These are phyloP conservation scores for Solanum medicagineum DNA, from an alignment of 257 asterid genomes.

Conservation along the genomic window DNA sequence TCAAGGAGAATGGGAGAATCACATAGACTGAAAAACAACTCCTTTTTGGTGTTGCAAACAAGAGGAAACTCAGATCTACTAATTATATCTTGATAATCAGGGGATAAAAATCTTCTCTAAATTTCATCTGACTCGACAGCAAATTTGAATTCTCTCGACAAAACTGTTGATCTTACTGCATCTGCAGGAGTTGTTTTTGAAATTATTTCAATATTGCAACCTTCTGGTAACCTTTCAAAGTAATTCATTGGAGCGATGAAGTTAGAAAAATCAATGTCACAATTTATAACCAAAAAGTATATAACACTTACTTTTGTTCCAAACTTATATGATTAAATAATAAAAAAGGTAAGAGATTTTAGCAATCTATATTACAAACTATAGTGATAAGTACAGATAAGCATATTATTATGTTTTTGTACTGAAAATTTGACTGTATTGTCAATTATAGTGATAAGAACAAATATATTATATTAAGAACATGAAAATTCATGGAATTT, in stretches of 20 bases:
- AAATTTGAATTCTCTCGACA: neutral
- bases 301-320: neutral
- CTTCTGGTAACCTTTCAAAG: neutral
- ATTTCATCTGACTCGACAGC: constrained; percentile 15
- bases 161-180: neutral
- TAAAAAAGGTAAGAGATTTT: neutral
- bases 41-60: neutral
- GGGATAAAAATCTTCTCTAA: neutral
- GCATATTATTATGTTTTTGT: neutral
- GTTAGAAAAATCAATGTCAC: neutral
- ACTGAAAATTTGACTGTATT: no score
- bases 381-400: neutral
- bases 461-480: no score
- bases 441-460: no score
- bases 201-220: neutral
- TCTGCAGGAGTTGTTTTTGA: neutral
- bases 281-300: neutral
- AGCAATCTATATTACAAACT: neutral
- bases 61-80: neutral
- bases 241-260: neutral
- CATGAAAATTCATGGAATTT: no score
- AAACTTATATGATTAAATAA: neutral
- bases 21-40: neutral
- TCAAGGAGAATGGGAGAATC: neutral
- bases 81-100: no score